These are phyloP conservation scores for Elsinoe fawcettii DNA, from an alignment of 2,329 filamentous ascomycete species.

Conservation along the genomic window DNA sequence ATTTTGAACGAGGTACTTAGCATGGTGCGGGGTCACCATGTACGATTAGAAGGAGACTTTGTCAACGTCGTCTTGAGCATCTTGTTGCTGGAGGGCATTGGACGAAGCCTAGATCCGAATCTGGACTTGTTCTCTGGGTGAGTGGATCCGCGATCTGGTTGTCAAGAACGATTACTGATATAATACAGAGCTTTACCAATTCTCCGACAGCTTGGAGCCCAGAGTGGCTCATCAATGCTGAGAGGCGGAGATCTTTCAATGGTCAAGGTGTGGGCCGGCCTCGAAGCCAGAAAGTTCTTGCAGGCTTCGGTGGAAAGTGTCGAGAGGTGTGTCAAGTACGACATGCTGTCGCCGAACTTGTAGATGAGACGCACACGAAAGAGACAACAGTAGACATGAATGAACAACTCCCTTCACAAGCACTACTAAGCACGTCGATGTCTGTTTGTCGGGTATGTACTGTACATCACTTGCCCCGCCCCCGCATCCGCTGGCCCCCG, in stretches of 20 bases:
- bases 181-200: slow-evolving; percentile 74
- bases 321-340: slow-evolving; percentile 84
- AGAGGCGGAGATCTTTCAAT: slow-evolving; percentile 51
- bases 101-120: slow-evolving; percentile 74
- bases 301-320: slow-evolving; percentile 86
- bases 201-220: slow-evolving; percentile 73
- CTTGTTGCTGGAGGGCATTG: slow-evolving; percentile 86
- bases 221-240: slow-evolving; percentile 55
- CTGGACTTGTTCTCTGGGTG: slow-evolving; percentile 75
- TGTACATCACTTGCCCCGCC: not conserved
- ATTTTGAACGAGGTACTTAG: slow-evolving; percentile 81
- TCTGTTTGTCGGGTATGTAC: not conserved
- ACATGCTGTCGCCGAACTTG: slow-evolving; percentile 79
- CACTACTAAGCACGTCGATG: not conserved
- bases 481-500: not conserved
- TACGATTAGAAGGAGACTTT: slow-evolving; percentile 91
- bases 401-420: not conserved
- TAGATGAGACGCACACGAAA: slow-evolving; percentile 33
- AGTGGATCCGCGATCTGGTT: slow-evolving; percentile 23
- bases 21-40: slow-evolving; percentile 90
- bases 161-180: slow-evolving; percentile 17
- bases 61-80: slow-evolving; percentile 98
- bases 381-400: not conserved
- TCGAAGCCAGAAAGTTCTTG: slow-evolving; percentile 82
- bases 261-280: slow-evolving; percentile 82